phyloP scores from a whole-genome alignment of 2,329 filamentous ascomycete species.

The Aspergillus flavus region DNA sequence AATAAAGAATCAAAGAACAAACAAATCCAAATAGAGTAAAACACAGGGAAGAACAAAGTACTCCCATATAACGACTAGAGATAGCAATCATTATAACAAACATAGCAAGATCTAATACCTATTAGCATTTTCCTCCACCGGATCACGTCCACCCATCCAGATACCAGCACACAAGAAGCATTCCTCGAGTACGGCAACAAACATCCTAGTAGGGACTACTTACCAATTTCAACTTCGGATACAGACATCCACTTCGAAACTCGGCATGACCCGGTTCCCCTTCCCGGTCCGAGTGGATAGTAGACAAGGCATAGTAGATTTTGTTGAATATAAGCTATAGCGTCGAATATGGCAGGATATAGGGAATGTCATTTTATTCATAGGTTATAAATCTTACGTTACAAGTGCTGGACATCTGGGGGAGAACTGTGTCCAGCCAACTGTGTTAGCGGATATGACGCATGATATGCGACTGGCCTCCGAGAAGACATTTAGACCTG shows the following conservation, averaged over 20 bases:
- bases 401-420: not conserved
- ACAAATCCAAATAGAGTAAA: no score
- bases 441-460: conserved; percentile 54
- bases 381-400: not conserved
- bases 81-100: no score
- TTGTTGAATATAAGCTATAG: not conserved
- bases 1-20: no score
- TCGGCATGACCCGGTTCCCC: not conserved
- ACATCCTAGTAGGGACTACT: not conserved
- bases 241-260: not conserved
- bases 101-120: no score
- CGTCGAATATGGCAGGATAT: not conserved
- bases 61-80: no score
- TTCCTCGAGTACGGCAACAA: not conserved
- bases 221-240: not conserved
- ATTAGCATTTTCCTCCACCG: not conserved
- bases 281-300: not conserved
- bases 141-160: not conserved
- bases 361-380: not conserved
- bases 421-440: no score
- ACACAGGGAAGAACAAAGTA: no score
- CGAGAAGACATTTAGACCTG: conserved; percentile 68
- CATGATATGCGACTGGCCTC: conserved; percentile 58
- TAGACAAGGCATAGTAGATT: no score
- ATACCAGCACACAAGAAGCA: no score